Base-by-base conservation (phyloP, 441 rosid species). In the Adansonia gregorii region DNA sequence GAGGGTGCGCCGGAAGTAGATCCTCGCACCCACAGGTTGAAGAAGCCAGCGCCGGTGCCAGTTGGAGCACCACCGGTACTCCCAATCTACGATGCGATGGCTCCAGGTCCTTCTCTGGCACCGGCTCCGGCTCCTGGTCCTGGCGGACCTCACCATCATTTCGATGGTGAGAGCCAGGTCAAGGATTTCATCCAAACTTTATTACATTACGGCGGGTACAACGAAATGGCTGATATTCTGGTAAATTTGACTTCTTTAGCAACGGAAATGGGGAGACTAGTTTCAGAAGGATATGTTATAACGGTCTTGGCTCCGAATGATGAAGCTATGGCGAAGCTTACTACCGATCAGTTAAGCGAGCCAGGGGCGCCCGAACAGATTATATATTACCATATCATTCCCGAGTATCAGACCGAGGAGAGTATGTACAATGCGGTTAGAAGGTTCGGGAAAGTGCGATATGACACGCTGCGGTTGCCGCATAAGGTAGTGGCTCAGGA, bases 331-430 rank as follows among this genome's bases (percentile, higher is more conserved):
- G 97, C 96, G 24, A 94, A 94, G 83, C 83, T 94, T 48, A 91
- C 96, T 2, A 88, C 94, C 1, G 97, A 93, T 79, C 97, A 93
- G 56, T 43, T 94, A 75, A 92, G 97, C 58, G 98, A 92, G 78
- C 96, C 96, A 1, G 97, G 98, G 1, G 94, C 97, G 27, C 97
- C 98, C 8, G 98, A 94, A 80, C 94, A 91, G 87, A 94, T 94
- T 0, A 76, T 94, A 45, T 92, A 90, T 59, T 94, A 91, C 75
- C 98, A 94, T 69, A 86, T 94, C n/a, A 89, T 94, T 20, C 97
- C 99, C 0, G 98, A 95, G 89, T 95, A 95, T 81, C 99, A 96
- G 80, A 94, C 99, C 7, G 99, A 95, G 70, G 99, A 95, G 90
- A 95, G 99, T 45, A 95, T 95, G 98, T 95, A 95, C 64, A 95